Evolutionary conservation across 2,329 filamentous ascomycete genomes (phyloP).

Genomic region (Colletotrichum echinochloae): DNA sequence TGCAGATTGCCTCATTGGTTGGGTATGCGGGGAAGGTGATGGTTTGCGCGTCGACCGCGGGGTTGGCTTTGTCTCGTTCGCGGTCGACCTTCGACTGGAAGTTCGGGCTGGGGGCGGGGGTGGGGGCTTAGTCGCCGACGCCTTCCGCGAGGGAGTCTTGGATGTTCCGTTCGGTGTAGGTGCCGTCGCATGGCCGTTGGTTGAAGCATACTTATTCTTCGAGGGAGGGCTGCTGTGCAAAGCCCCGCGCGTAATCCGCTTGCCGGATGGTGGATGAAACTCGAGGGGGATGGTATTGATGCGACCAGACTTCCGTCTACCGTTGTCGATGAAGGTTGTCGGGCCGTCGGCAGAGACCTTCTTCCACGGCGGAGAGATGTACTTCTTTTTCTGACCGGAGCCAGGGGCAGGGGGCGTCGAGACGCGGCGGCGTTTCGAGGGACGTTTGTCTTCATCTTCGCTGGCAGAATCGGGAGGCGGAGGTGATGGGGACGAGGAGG

Average conservation of each 20-base stretch:
- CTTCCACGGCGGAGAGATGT: constrained; percentile 93
- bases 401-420: constrained; percentile 53
- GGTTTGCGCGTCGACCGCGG: constrained; percentile 53
- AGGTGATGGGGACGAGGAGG: constrained; percentile 21
- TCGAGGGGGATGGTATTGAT: constrained; percentile 70
- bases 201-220: constrained; percentile 45
- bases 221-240: constrained; percentile 50
- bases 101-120: constrained; percentile 43
- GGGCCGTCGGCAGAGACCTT: constrained; percentile 86
- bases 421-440: constrained; percentile 73
- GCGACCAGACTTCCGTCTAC: constrained; percentile 74
- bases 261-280: constrained; percentile 61
- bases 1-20: constrained; percentile 54
- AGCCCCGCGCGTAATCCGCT: constrained; percentile 63
- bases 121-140: constrained; percentile 33
- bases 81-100: constrained; percentile 47
- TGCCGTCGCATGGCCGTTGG: constrained; percentile 48
- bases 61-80: constrained; percentile 48
- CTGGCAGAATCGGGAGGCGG: constrained; percentile 15
- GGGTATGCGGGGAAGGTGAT: constrained; percentile 56
- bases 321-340: constrained; percentile 83
- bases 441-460: constrained; percentile 58
- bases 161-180: constrained; percentile 46
- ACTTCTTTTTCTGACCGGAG: constrained; percentile 58
- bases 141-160: constrained; percentile 46